Evolutionary conservation across 2,329 filamentous ascomycete species (phyloP), one percentile per base, ranked within the genome.

Genomic region (Xylariaceae sp.): DNA sequence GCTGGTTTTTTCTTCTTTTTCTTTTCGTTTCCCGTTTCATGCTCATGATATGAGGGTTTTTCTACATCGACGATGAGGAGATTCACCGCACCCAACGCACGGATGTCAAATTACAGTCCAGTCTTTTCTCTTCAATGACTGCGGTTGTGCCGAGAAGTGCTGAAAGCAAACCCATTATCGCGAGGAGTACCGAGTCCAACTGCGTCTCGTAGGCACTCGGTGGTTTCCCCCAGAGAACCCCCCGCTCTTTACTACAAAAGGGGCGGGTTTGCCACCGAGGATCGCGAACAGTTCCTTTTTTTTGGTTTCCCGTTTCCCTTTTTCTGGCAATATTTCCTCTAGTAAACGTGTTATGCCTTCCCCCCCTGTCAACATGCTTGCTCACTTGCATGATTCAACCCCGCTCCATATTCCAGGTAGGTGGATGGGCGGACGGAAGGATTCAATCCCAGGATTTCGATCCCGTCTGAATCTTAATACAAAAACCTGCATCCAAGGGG

Each of bases 91-190:
- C 35, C 35, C 8, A 11, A 19, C 51, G 91, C 91, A 95, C 89
- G 87, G 89, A 96, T 96, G 91, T 96, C 91, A 96, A 96, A 96
- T 96, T 96, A 85, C 91, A 94, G 92, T 87, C 79, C 83, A 83
- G 86, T 85, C 85, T 73, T 72, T 71, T 72, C 74, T 62, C 3
- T 11, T 66, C 71, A 74, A 85, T 96, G 89, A 87, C 89, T 91
- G 84, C 79, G 81, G 84, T 91, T 94, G 91, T 90, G 91, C 91
- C 91, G 89, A 95, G 90, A 95, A 90, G 90, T 96, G 91, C 91
- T 94, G 83, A 95, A 79, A 94, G 80, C 69, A 72, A 85, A 71
- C 60, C 61, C 63, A 37, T 37, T 63, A 67, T 67, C 58, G 58
- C 68, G 67, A 69, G 68, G 55, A 70, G 68, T 70, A 70, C 68